A percentile compares a stretch with the other conserved stretches of the same genome.
These are phyloP conservation scores for Aspergillus neotritici DNA, from an alignment of 2,329 filamentous ascomycete genomes.

Conservation along the genomic window DNA sequence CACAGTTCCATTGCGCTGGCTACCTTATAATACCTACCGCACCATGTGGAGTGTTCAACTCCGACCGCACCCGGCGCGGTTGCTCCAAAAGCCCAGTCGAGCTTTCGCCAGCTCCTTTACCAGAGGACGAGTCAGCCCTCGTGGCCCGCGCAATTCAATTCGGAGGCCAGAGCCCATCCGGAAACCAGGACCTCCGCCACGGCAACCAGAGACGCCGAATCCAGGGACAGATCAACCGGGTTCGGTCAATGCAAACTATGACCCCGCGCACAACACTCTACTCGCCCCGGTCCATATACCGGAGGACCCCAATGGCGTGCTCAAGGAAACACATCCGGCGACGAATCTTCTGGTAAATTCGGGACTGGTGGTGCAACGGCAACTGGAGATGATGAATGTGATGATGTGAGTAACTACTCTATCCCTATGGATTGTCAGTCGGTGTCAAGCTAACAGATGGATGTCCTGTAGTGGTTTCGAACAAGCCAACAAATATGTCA, in stretches of 20 bases:
- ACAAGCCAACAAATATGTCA: conserved; percentile 61
- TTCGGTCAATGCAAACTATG: conserved; percentile 40
- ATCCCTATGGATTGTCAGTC: not conserved
- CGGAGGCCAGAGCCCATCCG: conserved; percentile 20
- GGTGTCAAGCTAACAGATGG: conserved; percentile 3
- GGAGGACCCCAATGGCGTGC: conserved; percentile 54
- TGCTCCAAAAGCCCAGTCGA: conserved; percentile 17
- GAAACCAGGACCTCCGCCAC: conserved; percentile 5
- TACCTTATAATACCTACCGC: not conserved
- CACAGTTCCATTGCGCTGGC: not conserved
- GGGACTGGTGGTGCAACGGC: conserved; percentile 56
- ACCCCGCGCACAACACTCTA: conserved; percentile 44
- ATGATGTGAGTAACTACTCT: conserved; percentile 42
- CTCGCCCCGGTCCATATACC: conserved; percentile 57
- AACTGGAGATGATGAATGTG: conserved; percentile 62
- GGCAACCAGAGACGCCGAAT: conserved; percentile 5
- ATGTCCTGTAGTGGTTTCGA: conserved; percentile 49
- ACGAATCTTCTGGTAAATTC: conserved; percentile 55
- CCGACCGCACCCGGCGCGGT: conserved; percentile 16
- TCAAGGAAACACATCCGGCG: conserved; percentile 55
- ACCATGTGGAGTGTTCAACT: conserved; percentile 29
- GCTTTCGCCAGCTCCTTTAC: conserved; percentile 23
- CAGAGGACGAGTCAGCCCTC: conserved; percentile 20
- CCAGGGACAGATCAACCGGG: conserved; percentile 15
- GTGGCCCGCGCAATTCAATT: conserved; percentile 28